A percentile compares a stretch with the other conserved stretches of the same genome.
These are phyloP conservation scores for Populus hybrid DNA, from an alignment of 441 rosid species.

Conservation along the genomic window DNA sequence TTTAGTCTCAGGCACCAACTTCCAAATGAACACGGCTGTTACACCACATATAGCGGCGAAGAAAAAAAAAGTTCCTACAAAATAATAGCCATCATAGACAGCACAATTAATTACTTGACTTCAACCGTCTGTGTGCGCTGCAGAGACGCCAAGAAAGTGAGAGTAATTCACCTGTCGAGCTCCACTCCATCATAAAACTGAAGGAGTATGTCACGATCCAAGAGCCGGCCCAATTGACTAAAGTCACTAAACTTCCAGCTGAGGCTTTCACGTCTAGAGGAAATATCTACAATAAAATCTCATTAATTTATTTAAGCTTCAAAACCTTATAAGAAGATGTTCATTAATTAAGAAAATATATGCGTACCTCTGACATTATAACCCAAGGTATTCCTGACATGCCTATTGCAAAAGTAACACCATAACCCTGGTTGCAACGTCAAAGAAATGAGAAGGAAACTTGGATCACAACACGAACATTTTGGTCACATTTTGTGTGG, in stretches of 20 bases:
- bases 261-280: constrained; percentile 27
- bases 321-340: neutral
- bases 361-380: constrained; percentile 57
- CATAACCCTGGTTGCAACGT: constrained; percentile 25
- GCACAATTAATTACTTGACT: neutral
- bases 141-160: neutral
- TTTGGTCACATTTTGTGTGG: too few relatives aligned
- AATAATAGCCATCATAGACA: neutral
- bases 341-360: neutral
- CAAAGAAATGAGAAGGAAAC: too few relatives aligned
- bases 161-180: constrained; percentile 10
- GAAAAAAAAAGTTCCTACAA: constrained; percentile 39
- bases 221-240: constrained; percentile 28
- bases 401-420: constrained; percentile 30
- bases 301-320: neutral
- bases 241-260: constrained; percentile 29
- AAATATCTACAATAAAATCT: constrained; percentile 20
- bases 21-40: constrained; percentile 22
- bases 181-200: constrained; percentile 26
- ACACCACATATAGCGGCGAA: constrained; percentile 14
- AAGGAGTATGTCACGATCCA: constrained; percentile 24
- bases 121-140: neutral
- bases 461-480: too few relatives aligned
- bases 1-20: constrained; percentile 43
- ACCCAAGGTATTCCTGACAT: constrained; percentile 57